Conservation (phyloP, 208 protist genomes). For the Ichthyophonus hoferi region DNA sequence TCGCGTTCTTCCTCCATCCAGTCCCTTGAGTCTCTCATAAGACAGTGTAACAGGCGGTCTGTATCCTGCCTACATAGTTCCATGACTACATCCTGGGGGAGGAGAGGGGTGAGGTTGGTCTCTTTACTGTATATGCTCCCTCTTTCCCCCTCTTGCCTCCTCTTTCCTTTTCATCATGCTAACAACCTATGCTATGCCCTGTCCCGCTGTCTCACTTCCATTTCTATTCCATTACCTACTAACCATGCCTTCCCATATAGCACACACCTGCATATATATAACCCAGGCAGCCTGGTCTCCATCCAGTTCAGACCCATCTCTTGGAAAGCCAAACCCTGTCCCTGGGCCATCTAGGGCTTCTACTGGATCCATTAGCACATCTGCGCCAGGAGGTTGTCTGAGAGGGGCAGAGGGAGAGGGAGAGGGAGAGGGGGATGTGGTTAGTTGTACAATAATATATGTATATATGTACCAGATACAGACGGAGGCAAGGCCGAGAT, state of each 20-base stretch:
- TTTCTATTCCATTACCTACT: too few relatives aligned
- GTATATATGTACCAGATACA: background rate
- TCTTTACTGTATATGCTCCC: too few relatives aligned
- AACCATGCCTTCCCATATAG: too few relatives aligned
- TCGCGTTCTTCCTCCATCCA: background rate
- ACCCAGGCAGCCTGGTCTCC: background rate
- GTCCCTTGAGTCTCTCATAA: background rate
- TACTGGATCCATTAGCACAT: background rate
- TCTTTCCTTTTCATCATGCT: too few relatives aligned
- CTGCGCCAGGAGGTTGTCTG: background rate
- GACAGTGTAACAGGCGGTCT: background rate
- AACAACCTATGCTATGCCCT: too few relatives aligned
- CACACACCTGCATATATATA: background rate
- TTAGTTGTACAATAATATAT: background rate
- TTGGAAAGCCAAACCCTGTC: background rate
- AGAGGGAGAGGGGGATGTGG: background rate
- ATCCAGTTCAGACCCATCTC: background rate
- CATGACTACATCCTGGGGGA: background rate
- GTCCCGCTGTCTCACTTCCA: too few relatives aligned
- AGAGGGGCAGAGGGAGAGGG: background rate
- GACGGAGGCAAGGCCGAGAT: too few relatives aligned
- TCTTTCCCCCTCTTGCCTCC: too few relatives aligned
- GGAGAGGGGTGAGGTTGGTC: too few relatives aligned
- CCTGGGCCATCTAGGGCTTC: background rate
- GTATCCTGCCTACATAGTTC: background rate